phyloP scores from a whole-genome alignment of 257 asterid genomes.

The Mitragyna speciosa region DNA sequence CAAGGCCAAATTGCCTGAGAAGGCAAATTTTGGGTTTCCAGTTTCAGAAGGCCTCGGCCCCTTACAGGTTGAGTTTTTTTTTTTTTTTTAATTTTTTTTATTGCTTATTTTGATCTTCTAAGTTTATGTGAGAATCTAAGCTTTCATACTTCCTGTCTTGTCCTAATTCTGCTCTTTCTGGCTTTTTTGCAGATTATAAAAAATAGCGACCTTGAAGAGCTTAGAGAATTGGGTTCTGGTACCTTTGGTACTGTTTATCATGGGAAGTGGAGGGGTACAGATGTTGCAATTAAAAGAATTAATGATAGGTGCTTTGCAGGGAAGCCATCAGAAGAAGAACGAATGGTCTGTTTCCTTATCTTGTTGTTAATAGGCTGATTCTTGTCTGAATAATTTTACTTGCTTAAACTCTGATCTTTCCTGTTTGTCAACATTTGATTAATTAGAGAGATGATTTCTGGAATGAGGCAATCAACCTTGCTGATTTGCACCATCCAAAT shows the following conservation, averaged over 20 bases:
- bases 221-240: conserved; percentile 94
- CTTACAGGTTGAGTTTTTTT: conserved; percentile 62
- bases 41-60: conserved; percentile 69
- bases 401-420: conserved; percentile 14
- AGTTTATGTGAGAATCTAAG: background rate
- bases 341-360: conserved; percentile 67
- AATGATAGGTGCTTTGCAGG: conserved; percentile 94
- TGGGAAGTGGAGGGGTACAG: conserved; percentile 99
- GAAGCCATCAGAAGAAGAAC: conserved; percentile 94
- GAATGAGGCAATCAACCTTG: conserved; percentile 98
- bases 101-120: background rate
- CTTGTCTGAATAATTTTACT: background rate
- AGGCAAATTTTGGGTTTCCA: conserved; percentile 68
- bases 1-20: conserved; percentile 54
- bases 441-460: conserved; percentile 91
- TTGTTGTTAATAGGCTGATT: background rate
- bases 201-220: conserved; percentile 90
- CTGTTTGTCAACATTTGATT: conserved; percentile 18
- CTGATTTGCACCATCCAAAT: conserved; percentile 98
- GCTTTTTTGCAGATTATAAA: conserved; percentile 58
- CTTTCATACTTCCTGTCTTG: background rate
- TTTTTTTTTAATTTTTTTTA: too few relatives aligned
- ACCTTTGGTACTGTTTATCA: conserved; percentile 99
- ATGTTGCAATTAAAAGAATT: conserved; percentile 94
- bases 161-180: background rate